Evolutionary conservation across 148 eudicot species (phyloP).

Genomic region (Rhododendron griersonianum): DNA sequence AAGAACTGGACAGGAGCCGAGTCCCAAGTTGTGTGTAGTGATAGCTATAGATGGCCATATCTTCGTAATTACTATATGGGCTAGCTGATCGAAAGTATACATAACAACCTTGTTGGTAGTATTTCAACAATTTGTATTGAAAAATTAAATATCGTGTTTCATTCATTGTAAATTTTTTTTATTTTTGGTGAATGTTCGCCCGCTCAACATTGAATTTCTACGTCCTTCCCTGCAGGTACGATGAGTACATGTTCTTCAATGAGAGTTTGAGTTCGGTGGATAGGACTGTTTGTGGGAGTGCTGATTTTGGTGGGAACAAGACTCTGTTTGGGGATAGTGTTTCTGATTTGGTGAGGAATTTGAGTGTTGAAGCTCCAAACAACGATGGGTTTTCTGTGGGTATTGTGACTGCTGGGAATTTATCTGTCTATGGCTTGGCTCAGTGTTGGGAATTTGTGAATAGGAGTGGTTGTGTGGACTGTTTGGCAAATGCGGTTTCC

Average conservation of each 20-base stretch:
- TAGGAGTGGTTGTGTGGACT: constrained; percentile 30
- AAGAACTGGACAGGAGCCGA: too few species aligned
- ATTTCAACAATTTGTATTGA: neutral
- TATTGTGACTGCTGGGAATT: constrained; percentile 17
- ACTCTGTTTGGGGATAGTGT: constrained; percentile 21
- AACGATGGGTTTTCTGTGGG: constrained; percentile 31
- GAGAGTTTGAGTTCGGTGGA: constrained; percentile 24
- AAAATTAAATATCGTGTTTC: neutral
- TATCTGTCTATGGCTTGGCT: constrained; percentile 44
- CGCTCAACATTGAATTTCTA: neutral
- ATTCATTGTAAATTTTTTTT: too few species aligned
- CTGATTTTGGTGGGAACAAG: constrained; percentile 21
- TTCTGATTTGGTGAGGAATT: constrained; percentile 22
- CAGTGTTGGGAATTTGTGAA: constrained; percentile 51
- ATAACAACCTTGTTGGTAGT: neutral
- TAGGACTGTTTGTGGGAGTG: constrained; percentile 21
- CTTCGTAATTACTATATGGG: too few species aligned
- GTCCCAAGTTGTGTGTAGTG: too few species aligned
- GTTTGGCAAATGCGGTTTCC: constrained; percentile 31
- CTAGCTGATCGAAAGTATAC: too few species aligned
- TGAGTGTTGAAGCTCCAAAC: constrained; percentile 21
- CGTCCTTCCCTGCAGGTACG: constrained; percentile 12
- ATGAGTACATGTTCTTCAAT: constrained; percentile 25
- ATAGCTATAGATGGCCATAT: too few species aligned
- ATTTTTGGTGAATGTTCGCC: neutral